Evolutionary conservation across 345 rosid species (phyloP).

Genomic region (Eucalyptus marginata): DNA sequence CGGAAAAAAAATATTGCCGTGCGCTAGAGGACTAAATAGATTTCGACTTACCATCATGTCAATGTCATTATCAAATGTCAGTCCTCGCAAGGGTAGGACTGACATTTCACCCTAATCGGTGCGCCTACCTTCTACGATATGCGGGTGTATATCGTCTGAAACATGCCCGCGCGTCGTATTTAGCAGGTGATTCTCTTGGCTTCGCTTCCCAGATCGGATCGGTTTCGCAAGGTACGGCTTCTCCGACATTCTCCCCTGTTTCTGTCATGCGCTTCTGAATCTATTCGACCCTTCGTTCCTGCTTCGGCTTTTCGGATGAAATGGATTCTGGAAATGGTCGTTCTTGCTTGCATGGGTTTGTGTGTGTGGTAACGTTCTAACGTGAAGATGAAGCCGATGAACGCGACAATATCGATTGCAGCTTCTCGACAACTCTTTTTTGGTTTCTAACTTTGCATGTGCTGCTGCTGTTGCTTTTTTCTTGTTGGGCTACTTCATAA

Average conservation of each 20-base stretch:
- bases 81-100: too few species aligned
- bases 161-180: rapidly evolving
- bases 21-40: too few species aligned
- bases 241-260: background rate
- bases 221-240: background rate
- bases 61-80: too few species aligned
- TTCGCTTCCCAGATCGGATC: background rate
- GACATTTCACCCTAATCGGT: too few species aligned
- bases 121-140: too few species aligned
- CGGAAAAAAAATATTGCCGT: too few species aligned
- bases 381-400: background rate
- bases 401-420: background rate
- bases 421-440: background rate
- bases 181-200: background rate
- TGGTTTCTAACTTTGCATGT: background rate
- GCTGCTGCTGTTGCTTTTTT: background rate
- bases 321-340: background rate
- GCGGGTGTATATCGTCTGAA: too few species aligned
- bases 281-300: background rate
- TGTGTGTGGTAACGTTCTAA: background rate
- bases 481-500: background rate
- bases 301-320: background rate
- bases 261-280: background rate
- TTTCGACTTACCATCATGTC: too few species aligned
- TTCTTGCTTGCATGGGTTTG: background rate